Percentiles rank a stretch among this genome's conserved stretches.
Conservation (phyloP, 495 filamentous ascomycete genomes). For the Penicillium fimorum region DNA sequence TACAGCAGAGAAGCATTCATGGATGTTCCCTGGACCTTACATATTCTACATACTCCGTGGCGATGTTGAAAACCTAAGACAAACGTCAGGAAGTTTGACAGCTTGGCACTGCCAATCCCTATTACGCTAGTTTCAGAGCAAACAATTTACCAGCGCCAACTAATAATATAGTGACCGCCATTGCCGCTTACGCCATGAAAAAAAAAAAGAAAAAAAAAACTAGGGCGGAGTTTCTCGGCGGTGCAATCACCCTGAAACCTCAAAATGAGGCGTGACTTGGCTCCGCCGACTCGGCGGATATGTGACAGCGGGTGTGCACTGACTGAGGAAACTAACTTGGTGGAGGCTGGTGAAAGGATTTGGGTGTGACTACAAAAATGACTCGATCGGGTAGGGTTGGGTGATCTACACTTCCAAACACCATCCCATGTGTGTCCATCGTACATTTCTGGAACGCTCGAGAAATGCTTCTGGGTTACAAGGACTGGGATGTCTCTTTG, state of each 20-base stretch:
- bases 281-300: constrained; percentile 14
- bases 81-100: constrained; percentile 10
- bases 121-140: constrained; percentile 10
- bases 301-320: constrained; percentile 26
- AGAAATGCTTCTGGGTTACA: neutral
- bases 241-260: constrained; percentile 32
- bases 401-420: constrained; percentile 1
- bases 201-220: neutral
- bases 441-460: constrained; percentile 2
- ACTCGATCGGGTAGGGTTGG: constrained; percentile 1
- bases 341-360: constrained; percentile 3
- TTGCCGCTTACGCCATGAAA: constrained; percentile 12
- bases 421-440: neutral
- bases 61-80: neutral
- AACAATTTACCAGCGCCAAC: constrained; percentile 4
- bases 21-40: constrained; percentile 4
- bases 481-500: neutral
- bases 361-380: neutral
- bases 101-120: constrained; percentile 6
- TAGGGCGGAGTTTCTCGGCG: constrained; percentile 23
- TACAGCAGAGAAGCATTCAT: neutral
- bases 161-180: constrained; percentile 12
- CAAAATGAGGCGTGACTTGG: constrained; percentile 12
- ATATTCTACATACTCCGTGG: too few species aligned
- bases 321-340: constrained; percentile 6